phyloP scores from a whole-genome alignment of 2,329 filamentous ascomycete genomes.

The Canariomyces notabilis region DNA sequence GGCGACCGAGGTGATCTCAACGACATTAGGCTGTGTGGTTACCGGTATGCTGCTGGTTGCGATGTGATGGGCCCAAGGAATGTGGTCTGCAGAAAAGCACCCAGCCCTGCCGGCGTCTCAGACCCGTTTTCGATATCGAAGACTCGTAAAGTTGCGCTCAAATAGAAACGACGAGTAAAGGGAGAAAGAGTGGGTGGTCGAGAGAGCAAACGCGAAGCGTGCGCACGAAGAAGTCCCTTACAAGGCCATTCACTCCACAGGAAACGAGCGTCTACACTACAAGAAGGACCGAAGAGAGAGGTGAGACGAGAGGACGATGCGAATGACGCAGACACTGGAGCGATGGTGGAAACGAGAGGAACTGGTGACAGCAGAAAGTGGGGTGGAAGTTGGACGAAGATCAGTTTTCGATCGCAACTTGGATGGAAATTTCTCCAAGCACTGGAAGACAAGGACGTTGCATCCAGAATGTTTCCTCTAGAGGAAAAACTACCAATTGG shows the following conservation, averaged over 20 bases:
- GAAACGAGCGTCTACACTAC: constrained; percentile 11
- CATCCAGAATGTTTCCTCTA: too few species aligned
- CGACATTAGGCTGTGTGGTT: constrained; percentile 15
- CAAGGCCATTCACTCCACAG: constrained; percentile 11
- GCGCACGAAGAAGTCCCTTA: constrained; percentile 1
- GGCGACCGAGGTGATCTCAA: constrained; percentile 33
- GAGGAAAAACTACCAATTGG: constrained; percentile 8
- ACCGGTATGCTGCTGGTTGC: neutral
- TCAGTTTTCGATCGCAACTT: constrained; percentile 6
- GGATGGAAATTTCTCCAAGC: constrained; percentile 7
- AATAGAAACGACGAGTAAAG: neutral
- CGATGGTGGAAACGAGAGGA: constrained; percentile 1
- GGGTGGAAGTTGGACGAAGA: constrained; percentile 5
- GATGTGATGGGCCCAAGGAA: too few species aligned
- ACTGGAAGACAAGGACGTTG: neutral
- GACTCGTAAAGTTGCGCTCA: constrained; percentile 3
- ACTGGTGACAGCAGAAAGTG: constrained; percentile 6
- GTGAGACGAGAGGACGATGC: neutral
- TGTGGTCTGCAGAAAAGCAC: neutral
- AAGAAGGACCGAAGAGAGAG: neutral
- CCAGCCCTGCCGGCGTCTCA: neutral
- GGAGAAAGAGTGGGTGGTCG: neutral
- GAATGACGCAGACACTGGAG: constrained; percentile 5
- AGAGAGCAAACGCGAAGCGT: neutral
- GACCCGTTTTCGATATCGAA: neutral